These are phyloP conservation scores for Clonostachys sp. DNA, from an alignment of 2,329 filamentous ascomycete genomes.

Conservation along the genomic window DNA sequence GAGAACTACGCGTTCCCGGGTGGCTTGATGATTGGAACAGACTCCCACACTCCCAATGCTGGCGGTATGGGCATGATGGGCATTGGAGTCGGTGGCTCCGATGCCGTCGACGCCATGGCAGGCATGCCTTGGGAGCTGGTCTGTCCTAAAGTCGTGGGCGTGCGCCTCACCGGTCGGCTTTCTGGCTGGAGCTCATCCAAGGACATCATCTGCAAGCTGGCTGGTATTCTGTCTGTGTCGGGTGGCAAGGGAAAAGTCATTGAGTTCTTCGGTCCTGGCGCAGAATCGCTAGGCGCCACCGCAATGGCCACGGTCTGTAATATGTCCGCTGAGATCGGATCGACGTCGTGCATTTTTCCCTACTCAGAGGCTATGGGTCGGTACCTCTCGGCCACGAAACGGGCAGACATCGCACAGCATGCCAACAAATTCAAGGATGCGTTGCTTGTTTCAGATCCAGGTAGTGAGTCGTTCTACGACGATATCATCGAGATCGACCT, in stretches of 20 bases:
- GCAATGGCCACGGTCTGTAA: conserved; percentile 30
- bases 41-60: conserved; percentile 29
- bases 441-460: conserved; percentile 17
- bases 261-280: conserved; percentile 27
- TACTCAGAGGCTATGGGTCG: conserved; percentile 21
- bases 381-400: conserved; percentile 21
- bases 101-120: conserved; percentile 38
- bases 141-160: conserved; percentile 22
- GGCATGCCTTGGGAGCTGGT: conserved; percentile 25
- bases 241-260: conserved; percentile 26
- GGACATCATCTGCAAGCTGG: conserved; percentile 28
- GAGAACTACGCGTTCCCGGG: conserved; percentile 31
- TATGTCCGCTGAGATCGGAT: conserved; percentile 28
- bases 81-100: conserved; percentile 34
- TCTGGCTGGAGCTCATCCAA: conserved; percentile 22
- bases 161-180: conserved; percentile 19
- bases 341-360: conserved; percentile 27
- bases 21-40: conserved; percentile 25
- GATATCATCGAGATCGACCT: conserved; percentile 26
- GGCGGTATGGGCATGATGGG: conserved; percentile 26
- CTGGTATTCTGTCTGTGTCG: conserved; percentile 22
- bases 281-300: conserved; percentile 20
- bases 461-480: conserved; percentile 22
- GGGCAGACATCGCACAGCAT: conserved; percentile 12
- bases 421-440: conserved; percentile 13